Conservation (phyloP, 352 stramenopile genomes). For the Phytopythium aichiense region DNA sequence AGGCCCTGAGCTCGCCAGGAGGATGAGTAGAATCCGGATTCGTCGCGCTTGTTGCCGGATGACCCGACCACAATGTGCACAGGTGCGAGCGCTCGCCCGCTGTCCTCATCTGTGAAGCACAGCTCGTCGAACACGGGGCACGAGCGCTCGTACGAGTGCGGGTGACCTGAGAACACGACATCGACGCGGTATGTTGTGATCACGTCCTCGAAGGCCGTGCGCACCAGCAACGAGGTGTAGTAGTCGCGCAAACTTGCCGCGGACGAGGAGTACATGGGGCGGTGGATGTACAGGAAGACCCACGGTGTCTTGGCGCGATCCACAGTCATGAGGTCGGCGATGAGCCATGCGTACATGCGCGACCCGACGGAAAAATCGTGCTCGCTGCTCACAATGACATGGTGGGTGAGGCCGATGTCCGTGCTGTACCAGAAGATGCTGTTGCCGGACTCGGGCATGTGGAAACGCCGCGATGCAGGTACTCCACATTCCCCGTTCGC, state of each 20-base stretch:
- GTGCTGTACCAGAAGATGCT: constrained; percentile 61
- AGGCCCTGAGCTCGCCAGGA: constrained; percentile 29
- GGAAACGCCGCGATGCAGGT: constrained; percentile 64
- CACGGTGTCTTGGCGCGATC: constrained; percentile 51
- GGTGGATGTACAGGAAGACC: constrained; percentile 59
- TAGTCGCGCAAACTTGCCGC: constrained; percentile 30
- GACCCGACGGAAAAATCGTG: constrained; percentile 48
- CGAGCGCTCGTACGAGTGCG: constrained; percentile 62
- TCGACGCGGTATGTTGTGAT: constrained; percentile 50
- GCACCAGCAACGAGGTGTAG: constrained; percentile 32
- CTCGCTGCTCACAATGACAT: constrained; percentile 48
- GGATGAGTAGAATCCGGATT: constrained; percentile 32
- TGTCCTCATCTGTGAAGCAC: constrained; percentile 25
- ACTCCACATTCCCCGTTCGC: constrained; percentile 86
- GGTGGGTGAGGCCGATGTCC: constrained; percentile 47
- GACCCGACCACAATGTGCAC: constrained; percentile 57
- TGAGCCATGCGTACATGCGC: constrained; percentile 44
- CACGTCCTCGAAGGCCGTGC: constrained; percentile 40
- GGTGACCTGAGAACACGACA: constrained; percentile 54
- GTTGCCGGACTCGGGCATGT: constrained; percentile 62
- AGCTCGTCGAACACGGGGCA: constrained; percentile 47
- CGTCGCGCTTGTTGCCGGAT: constrained; percentile 32
- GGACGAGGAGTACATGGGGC: constrained; percentile 55
- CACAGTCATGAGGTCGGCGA: constrained; percentile 41
- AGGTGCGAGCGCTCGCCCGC: constrained; percentile 34